Evolutionary conservation across 768 basidiomycete genomes (phyloP).

Genomic region (Lanmaoa rubissima): DNA sequence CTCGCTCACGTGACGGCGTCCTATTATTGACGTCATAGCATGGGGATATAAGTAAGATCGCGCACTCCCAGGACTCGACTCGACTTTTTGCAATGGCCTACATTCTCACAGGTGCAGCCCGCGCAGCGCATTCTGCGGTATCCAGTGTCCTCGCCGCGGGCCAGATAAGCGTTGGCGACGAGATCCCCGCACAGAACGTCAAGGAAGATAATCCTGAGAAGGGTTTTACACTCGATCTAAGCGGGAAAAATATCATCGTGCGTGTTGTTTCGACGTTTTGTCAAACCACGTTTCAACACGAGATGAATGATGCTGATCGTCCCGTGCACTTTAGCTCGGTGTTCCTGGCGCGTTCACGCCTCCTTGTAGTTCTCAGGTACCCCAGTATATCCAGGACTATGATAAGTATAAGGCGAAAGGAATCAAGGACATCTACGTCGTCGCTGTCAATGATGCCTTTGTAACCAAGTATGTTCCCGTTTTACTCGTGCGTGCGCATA

Average conservation of each 20-base stretch:
- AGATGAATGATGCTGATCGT: neutral
- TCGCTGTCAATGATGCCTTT: slow-evolving; percentile 80
- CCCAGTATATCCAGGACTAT: slow-evolving; percentile 61
- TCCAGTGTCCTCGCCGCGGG: slow-evolving; percentile 47
- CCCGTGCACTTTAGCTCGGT: slow-evolving; percentile 48
- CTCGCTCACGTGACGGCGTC: neutral
- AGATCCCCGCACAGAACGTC: slow-evolving; percentile 49
- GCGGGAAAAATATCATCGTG: slow-evolving; percentile 65
- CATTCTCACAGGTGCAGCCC: slow-evolving; percentile 43
- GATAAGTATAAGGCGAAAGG: slow-evolving; percentile 77
- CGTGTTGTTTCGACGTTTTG: slow-evolving; percentile 18
- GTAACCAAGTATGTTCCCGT: slow-evolving; percentile 46
- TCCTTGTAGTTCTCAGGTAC: slow-evolving; percentile 64
- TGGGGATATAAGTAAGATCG: neutral
- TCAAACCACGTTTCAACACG: neutral
- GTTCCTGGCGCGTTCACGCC: slow-evolving; percentile 80
- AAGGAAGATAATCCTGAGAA: slow-evolving; percentile 58
- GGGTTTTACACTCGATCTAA: slow-evolving; percentile 42
- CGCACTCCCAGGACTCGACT: neutral
- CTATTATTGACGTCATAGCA: neutral
- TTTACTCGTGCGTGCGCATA: slow-evolving; percentile 1
- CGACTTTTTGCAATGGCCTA: slow-evolving; percentile 42
- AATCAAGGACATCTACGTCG: slow-evolving; percentile 64
- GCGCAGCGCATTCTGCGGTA: slow-evolving; percentile 54
- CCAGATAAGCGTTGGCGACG: slow-evolving; percentile 38